These are phyloP conservation scores for Basidiobolus heterosporus DNA, from an alignment of 371 early-diverging fungal genomes.

Conservation along the genomic window DNA sequence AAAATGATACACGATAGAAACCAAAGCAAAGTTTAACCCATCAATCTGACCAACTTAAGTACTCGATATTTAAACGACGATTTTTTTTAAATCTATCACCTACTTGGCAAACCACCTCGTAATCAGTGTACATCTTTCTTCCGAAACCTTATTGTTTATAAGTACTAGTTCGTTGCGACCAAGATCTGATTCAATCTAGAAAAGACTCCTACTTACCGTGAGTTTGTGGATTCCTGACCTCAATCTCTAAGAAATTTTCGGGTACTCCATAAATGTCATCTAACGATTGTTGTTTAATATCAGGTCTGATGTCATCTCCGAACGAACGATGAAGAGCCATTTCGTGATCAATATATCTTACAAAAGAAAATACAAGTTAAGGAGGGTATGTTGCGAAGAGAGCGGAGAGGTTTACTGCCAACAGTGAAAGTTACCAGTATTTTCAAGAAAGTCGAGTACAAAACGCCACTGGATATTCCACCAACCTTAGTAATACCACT, in stretches of 20 bases:
- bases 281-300: constrained; percentile 56
- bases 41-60: too few relatives aligned
- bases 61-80: not conserved
- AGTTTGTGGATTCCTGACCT: constrained; percentile 78
- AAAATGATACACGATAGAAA: too few relatives aligned
- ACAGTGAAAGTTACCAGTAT: too few relatives aligned
- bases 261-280: constrained; percentile 87
- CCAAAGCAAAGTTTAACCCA: too few relatives aligned
- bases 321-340: constrained; percentile 19
- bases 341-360: not conserved
- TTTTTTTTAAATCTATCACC: constrained; percentile 7
- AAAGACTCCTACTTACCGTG: constrained; percentile 35
- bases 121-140: constrained; percentile 85
- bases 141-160: constrained; percentile 31
- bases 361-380: not conserved
- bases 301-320: constrained; percentile 29
- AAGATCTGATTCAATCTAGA: not conserved
- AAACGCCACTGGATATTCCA: too few relatives aligned
- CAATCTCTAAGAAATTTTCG: constrained; percentile 93
- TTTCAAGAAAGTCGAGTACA: too few relatives aligned
- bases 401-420: too few relatives aligned
- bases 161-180: not conserved
- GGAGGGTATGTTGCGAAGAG: too few relatives aligned
- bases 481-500: too few relatives aligned
- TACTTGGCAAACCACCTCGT: constrained; percentile 84